phyloP scores from a whole-genome alignment of 768 basidiomycete genomes.

The Panaeolus cyanescens region DNA sequence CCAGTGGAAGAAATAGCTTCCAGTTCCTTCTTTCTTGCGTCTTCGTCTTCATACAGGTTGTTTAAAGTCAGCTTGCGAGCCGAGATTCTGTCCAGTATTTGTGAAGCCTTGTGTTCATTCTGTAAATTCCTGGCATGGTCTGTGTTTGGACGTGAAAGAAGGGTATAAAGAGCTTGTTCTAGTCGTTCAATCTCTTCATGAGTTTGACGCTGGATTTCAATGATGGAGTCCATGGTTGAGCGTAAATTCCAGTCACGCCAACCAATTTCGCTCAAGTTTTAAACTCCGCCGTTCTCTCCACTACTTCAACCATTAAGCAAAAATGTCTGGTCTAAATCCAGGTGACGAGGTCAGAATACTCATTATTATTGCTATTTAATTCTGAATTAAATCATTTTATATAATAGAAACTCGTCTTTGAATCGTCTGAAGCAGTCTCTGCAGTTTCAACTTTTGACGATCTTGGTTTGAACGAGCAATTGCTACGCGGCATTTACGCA shows the following conservation, averaged over 20 bases:
- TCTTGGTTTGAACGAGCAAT: conserved; percentile 90
- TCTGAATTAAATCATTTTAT: conserved; percentile 9
- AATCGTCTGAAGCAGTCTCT: conserved; percentile 90
- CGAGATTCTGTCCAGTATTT: conserved; percentile 84
- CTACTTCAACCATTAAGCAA: conserved; percentile 39
- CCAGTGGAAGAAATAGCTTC: conserved; percentile 59
- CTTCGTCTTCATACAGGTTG: conserved; percentile 77
- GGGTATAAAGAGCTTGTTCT: conserved; percentile 81
- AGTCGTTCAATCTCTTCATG: conserved; percentile 96
- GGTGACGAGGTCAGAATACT: conserved; percentile 74
- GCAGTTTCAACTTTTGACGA: conserved; percentile 91
- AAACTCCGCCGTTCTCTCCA: conserved; percentile 55
- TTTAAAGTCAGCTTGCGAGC: conserved; percentile 67
- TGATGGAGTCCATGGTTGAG: conserved; percentile 80
- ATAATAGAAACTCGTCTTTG: conserved; percentile 85
- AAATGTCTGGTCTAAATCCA: conserved; percentile 81
- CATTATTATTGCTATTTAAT: conserved; percentile 7
- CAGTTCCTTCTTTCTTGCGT: conserved; percentile 68
- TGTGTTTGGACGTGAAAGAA: conserved; percentile 69
- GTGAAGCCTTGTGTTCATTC: conserved; percentile 87
- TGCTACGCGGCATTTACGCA: conserved; percentile 95
- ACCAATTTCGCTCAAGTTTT: conserved; percentile 32
- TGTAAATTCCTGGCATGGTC: conserved; percentile 68
- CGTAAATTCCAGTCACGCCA: conserved; percentile 7
- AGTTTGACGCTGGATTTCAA: conserved; percentile 93